Base-by-base conservation (phyloP, 2,329 filamentous ascomycete genomes). In the Sarocladium strictum region DNA sequence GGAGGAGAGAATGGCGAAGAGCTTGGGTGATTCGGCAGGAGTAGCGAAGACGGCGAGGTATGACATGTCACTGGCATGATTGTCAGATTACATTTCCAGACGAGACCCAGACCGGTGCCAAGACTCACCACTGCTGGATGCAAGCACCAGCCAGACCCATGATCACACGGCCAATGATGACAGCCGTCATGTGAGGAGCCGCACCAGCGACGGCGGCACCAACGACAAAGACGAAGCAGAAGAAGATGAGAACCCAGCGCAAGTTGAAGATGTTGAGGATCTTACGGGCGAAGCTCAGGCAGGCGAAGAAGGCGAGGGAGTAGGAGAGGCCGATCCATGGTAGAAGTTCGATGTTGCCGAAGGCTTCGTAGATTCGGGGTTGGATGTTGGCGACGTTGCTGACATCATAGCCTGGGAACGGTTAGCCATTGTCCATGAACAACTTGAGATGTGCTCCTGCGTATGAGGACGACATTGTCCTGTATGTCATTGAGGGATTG, bases 361-460 rank as follows among this genome's bases (percentile, higher is more conserved):
- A 71, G 21, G 76, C 78, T 53, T 77, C 69, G 63, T 85, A 84
- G 50, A 85, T 76, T 3, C 78, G 79, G 9, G 69, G 69, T 63
- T 83, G 84, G 49, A 80, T 77, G 58, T 83, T 77, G 7, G 79
- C 76, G 17, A 76, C 72, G 54, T 76, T 73, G 57, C 70, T 70
- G 7, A 72, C 64, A 56, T 74, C 71, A 60, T 73, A 74, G 17
- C 71, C 72, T 72, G 26, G n/a, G 10, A n/a, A 47, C 3, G n/a
- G 24, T 24, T 12, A 35, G 55, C 45, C 27, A 41, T 53, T 1
- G 21, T n/a, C 33, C 7, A 40, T 17, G 12, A 43, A 19, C 4
- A 19, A 43, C 23, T n/a, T 10, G 15, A 38, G 11, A 38, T 7
- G 29, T n/a, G n/a, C n/a, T n/a, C n/a, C n/a, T n/a, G n/a, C n/a